Evolutionary conservation across 768 basidiomycete species (phyloP).

Genomic region (Collybiopsis luxurians): DNA sequence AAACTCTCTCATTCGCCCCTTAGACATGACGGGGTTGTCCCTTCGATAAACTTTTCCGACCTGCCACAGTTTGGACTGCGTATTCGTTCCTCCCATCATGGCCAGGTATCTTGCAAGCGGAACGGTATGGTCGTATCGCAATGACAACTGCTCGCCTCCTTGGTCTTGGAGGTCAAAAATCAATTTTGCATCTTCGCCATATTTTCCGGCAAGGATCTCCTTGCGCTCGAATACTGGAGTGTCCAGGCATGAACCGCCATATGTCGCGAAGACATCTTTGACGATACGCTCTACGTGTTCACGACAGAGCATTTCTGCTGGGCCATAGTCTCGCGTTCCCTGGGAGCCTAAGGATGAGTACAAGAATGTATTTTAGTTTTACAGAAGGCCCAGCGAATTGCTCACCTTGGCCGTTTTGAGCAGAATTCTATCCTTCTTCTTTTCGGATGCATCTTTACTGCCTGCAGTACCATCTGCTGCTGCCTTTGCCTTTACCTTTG

Average conservation of each 20-base stretch:
- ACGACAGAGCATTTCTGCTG: slow-evolving; percentile 89
- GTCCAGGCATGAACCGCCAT: slow-evolving; percentile 90
- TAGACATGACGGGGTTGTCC: slow-evolving; percentile 96
- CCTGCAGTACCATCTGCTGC: slow-evolving; percentile 39
- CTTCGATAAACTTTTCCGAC: slow-evolving; percentile 98
- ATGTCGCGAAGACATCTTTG: slow-evolving; percentile 83
- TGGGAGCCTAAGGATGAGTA: slow-evolving; percentile 27
- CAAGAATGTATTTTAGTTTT: too few relatives aligned
- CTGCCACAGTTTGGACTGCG: slow-evolving; percentile 88
- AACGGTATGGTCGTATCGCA: slow-evolving; percentile 96
- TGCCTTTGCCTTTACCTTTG: slow-evolving; percentile 36
- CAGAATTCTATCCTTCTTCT: slow-evolving; percentile 68
- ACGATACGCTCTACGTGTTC: slow-evolving; percentile 88
- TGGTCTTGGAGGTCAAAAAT: slow-evolving; percentile 98
- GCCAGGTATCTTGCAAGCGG: slow-evolving; percentile 94
- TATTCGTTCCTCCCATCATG: slow-evolving; percentile 82
- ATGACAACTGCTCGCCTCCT: slow-evolving; percentile 91
- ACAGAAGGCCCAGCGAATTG: too few relatives aligned
- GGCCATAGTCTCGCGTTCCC: slow-evolving; percentile 95
- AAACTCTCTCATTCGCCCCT: slow-evolving; percentile 98
- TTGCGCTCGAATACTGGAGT: slow-evolving; percentile 98
- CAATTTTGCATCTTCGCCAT: slow-evolving; percentile 95
- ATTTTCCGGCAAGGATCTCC: slow-evolving; percentile 94
- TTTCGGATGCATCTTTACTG: slow-evolving; percentile 40
- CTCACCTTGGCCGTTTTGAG: slow-evolving; percentile 94